Evolutionary conservation across 176 grass and related monocot genomes (phyloP), one percentile per base, ranked within the genome.

Genomic region (Calamus simplicifolius): DNA sequence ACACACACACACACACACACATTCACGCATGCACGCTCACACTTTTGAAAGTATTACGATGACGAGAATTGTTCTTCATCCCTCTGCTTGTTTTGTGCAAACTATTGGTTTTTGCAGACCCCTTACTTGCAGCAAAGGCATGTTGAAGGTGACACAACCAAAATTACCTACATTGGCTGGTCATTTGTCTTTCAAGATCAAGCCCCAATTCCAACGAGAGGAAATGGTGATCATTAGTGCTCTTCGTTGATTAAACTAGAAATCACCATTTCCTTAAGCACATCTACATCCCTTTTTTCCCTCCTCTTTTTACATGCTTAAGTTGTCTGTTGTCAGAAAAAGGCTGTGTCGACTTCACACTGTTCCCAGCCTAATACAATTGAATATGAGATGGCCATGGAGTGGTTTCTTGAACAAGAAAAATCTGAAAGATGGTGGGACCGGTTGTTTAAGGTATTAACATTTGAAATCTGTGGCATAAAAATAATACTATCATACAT

Each of bases 351-450:
- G 2, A 98, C 94, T 30, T 85, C 94, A 29, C 94, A 98, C 61
- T 98, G 94, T 73, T 98, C 94, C 65, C 94, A 98, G 62, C 80
- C 78, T 30, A 98, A 98, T 60, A 98, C 94, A 51, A 72, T 98
- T 14, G 94, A 98, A 64, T 98, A 83, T 71, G 94, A 98, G 53
- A 60, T 98, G 75, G 84, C 94, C 16, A 50, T 98, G 31, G 94
- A 98, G 4, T 98, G 94, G 94, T 77, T 88, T 70, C 64, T 82
- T 71, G 13, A 61, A 59, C 76, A 76, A 73, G 75, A 70, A 76
- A 78, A 59, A 51, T 78, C 84, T 69, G 56, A 17, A 3, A 71
- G 1, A 31, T 79, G 67, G 49, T 73, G 87, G 8, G 75, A 53
- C 49, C 29, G 19, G 35, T 74, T 92, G 65, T 74, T 72, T 16